A percentile compares a stretch with the other conserved stretches of the same genome.
These are phyloP conservation scores for Macadamia integrifolia DNA, from an alignment of 164 flowering plant genomes.

Conservation along the genomic window DNA sequence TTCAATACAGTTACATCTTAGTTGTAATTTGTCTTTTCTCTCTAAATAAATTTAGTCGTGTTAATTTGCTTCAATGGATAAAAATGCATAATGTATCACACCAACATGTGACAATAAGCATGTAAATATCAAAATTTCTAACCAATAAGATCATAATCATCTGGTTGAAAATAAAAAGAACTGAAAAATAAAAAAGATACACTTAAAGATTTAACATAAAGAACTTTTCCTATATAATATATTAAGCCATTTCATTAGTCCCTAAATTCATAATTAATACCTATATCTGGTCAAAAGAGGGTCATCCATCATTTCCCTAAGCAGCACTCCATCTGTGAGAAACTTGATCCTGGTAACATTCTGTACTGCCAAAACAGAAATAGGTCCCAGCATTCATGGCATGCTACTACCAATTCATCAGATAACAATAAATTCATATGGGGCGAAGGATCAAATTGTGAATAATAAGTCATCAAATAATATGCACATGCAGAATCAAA, in stretches of 20 bases:
- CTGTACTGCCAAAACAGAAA: conserved; percentile 38
- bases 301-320: conserved; percentile 99
- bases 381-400: conserved; percentile 6
- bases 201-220: background rate
- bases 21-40: too few relatives aligned
- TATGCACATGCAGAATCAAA: background rate
- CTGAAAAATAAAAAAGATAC: background rate
- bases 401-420: background rate
- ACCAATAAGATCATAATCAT: too few relatives aligned
- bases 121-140: background rate
- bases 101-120: background rate
- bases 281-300: conserved; percentile 94
- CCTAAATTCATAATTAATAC: conserved; percentile 21
- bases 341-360: conserved; percentile 72
- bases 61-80: too few relatives aligned
- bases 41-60: too few relatives aligned
- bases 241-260: too few relatives aligned
- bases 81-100: too few relatives aligned
- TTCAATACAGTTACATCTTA: too few relatives aligned
- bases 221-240: too few relatives aligned
- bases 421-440: too few relatives aligned
- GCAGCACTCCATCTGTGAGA: conserved; percentile 92
- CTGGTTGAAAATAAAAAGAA: too few relatives aligned
- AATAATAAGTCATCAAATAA: too few relatives aligned
- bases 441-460: too few relatives aligned